phyloP scores from a whole-genome alignment of 306 rosid species.

The Prunus padus region DNA sequence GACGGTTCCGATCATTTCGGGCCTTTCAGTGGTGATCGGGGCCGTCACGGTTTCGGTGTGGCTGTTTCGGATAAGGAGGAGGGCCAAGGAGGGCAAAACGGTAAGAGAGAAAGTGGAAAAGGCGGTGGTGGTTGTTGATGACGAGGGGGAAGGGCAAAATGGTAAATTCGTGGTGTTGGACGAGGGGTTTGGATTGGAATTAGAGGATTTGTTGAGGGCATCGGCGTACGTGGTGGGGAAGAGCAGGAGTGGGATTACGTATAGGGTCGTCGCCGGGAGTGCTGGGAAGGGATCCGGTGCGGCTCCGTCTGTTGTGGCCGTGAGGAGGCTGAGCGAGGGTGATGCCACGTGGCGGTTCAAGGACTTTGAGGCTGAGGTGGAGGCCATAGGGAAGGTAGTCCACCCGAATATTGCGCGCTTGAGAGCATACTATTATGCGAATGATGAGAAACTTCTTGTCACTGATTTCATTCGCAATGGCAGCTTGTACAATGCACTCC shows the following conservation, averaged over 20 bases:
- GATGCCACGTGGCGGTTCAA: slow-evolving; percentile 70
- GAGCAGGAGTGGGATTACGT: slow-evolving; percentile 73
- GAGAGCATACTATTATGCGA: slow-evolving; percentile 75
- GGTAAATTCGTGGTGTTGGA: slow-evolving; percentile 68
- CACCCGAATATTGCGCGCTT: slow-evolving; percentile 68
- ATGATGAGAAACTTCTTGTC: slow-evolving; percentile 67
- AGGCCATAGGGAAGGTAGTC: slow-evolving; percentile 64
- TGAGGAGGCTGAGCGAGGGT: slow-evolving; percentile 65
- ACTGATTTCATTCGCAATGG: slow-evolving; percentile 78
- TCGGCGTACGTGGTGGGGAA: slow-evolving; percentile 92
- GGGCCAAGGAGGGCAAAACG: slow-evolving; percentile 32
- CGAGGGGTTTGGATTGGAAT: slow-evolving; percentile 65
- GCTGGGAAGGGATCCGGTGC: slow-evolving; percentile 38
- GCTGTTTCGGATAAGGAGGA: slow-evolving; percentile 50
- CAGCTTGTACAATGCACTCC: slow-evolving; percentile 60
- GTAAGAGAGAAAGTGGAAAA: slow-evolving; percentile 27
- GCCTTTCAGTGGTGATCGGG: slow-evolving; percentile 45
- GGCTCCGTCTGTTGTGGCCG: slow-evolving; percentile 57
- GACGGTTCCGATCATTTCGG: slow-evolving; percentile 50
- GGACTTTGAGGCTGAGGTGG: slow-evolving; percentile 73
- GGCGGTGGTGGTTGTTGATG: slow-evolving; percentile 26
- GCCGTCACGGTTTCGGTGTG: slow-evolving; percentile 51
- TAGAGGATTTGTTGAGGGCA: slow-evolving; percentile 80
- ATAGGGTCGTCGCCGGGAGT: slow-evolving; percentile 56
- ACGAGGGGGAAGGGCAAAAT: slow-evolving; percentile 52